Percentiles rank a stretch among this genome's conserved stretches.
Evolutionary conservation across 345 rosid genomes (phyloP).

Genomic region (Trapa bicornis): DNA sequence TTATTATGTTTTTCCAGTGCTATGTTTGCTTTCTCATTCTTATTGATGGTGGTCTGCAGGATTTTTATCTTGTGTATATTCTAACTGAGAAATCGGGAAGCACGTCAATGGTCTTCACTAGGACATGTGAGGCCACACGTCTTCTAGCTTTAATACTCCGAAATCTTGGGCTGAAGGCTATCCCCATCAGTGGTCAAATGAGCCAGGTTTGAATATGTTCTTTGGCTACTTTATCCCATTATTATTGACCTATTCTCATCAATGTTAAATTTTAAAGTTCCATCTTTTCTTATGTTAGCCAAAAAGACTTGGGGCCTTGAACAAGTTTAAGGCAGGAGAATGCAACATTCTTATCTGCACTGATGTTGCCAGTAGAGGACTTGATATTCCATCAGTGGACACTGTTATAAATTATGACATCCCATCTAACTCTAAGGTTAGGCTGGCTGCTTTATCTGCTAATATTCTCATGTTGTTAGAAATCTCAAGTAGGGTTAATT

Average conservation of each 20-base stretch:
- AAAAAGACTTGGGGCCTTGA: conserved; percentile 89
- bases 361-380: conserved; percentile 97
- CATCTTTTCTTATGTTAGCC: conserved; percentile 31
- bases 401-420: conserved; percentile 87
- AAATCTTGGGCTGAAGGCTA: conserved; percentile 79
- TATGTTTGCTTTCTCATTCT: background rate
- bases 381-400: conserved; percentile 94
- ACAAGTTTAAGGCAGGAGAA: conserved; percentile 86
- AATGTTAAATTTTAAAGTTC: too few species aligned
- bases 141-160: conserved; percentile 66
- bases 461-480: background rate
- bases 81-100: conserved; percentile 57
- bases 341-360: conserved; percentile 89
- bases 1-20: background rate
- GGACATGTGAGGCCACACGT: conserved; percentile 81
- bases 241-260: background rate
- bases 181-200: conserved; percentile 97
- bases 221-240: background rate
- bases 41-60: conserved; percentile 31
- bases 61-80: conserved; percentile 80
- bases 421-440: conserved; percentile 71
- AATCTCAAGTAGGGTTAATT: background rate
- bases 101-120: conserved; percentile 86
- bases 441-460: conserved; percentile 3
- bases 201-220: conserved; percentile 42